These are phyloP conservation scores for Metschnikowia cerradonensis DNA, from an alignment of 805 yeast genomes.

Conservation along the genomic window DNA sequence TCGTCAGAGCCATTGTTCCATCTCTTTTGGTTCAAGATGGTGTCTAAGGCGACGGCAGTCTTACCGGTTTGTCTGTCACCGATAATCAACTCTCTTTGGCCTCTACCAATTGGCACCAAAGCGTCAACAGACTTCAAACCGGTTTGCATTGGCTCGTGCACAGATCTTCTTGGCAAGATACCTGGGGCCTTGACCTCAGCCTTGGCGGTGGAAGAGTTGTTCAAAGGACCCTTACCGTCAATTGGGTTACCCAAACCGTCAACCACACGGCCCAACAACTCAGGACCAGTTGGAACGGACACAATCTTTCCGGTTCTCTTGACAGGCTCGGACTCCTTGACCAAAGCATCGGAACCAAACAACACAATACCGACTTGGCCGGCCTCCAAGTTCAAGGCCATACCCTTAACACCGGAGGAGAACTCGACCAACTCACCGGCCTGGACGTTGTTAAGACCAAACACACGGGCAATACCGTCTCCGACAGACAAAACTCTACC, in stretches of 20 bases:
- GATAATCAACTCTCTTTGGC: constrained; percentile 99
- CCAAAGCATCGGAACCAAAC: constrained; percentile 98
- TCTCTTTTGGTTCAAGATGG: constrained; percentile 98
- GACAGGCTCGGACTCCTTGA: constrained; percentile 99
- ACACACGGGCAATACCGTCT: constrained; percentile 99
- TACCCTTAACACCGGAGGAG: constrained; percentile 99
- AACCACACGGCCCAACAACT: constrained; percentile 96
- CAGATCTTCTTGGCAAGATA: constrained; percentile 98
- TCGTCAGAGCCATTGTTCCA: constrained; percentile 96
- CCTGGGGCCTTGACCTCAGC: constrained; percentile 99
- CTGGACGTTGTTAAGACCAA: constrained; percentile 98
- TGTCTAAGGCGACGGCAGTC: constrained; percentile 98
- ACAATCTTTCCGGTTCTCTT: constrained; percentile 99
- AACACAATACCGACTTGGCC: constrained; percentile 99
- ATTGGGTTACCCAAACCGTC: constrained; percentile 99
- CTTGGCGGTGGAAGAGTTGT: constrained; percentile 78
- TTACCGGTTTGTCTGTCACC: constrained; percentile 99
- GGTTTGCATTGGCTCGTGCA: constrained; percentile 98
- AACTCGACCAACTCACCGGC: constrained; percentile 99
- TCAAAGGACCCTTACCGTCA: constrained; percentile 99
- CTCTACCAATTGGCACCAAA: constrained; percentile 99
- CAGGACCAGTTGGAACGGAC: constrained; percentile 98
- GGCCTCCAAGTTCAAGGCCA: constrained; percentile 99
- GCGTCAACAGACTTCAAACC: constrained; percentile 99
- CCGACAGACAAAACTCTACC: constrained; percentile 99